A percentile compares a stretch with the other conserved stretches of the same genome.
phyloP scores from a whole-genome alignment of 2,329 filamentous ascomycete genomes.

The Colletotrichum trifolii region DNA sequence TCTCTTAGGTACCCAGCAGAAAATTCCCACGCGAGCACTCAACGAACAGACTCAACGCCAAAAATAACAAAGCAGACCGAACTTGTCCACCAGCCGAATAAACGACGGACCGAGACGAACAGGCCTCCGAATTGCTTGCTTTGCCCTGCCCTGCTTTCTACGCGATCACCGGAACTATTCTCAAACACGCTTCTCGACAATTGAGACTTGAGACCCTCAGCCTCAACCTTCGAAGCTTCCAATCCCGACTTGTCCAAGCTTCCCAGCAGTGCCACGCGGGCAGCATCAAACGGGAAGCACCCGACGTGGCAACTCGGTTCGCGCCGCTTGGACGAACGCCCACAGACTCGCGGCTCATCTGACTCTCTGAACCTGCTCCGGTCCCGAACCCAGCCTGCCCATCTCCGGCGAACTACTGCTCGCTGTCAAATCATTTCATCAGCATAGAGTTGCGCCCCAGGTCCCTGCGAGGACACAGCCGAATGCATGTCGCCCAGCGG shows the following conservation, averaged over 20 bases:
- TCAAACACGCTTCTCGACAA: conserved; percentile 27
- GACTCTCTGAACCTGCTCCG: conserved; percentile 30
- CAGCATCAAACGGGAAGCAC: conserved; percentile 20
- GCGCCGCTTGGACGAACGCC: conserved; percentile 29
- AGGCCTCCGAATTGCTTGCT: conserved; percentile 22
- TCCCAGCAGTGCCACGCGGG: conserved; percentile 28
- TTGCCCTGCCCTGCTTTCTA: neutral
- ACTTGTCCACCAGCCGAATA: neutral
- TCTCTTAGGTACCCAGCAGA: conserved; percentile 8
- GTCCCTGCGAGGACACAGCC: conserved; percentile 37
- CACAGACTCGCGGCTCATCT: conserved; percentile 31
- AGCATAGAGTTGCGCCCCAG: conserved; percentile 13
- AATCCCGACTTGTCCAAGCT: conserved; percentile 19
- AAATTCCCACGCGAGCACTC: conserved; percentile 12
- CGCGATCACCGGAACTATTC: neutral
- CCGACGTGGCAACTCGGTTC: conserved; percentile 17
- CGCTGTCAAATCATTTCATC: neutral
- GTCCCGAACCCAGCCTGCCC: conserved; percentile 26
- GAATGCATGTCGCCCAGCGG: conserved; percentile 50
- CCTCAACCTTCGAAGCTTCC: conserved; percentile 20
- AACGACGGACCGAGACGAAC: conserved; percentile 16
- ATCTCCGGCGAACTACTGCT: conserved; percentile 12
- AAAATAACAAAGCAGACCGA: neutral
- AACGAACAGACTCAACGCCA: neutral
- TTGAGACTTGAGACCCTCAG: conserved; percentile 36